Base-by-base conservation (phyloP, 179 eudicot genomes). In the Silene vulgaris region DNA sequence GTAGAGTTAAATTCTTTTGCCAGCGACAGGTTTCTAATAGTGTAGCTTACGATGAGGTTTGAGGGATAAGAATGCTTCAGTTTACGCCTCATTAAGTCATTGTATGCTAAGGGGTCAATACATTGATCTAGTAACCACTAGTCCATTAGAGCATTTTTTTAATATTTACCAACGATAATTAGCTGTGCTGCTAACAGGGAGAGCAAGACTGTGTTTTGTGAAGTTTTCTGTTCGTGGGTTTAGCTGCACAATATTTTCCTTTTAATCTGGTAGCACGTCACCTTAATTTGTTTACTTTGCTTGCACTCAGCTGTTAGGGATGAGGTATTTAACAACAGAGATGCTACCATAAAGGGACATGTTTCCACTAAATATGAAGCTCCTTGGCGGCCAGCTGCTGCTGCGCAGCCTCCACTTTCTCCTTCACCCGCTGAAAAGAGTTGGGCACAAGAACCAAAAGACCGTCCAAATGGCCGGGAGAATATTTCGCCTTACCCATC, bases 381-480 rank as follows among this genome's bases (percentile, higher is more conserved):
- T 71, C 54, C 86, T 50, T 89, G 91, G 94, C 84, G 81, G 69
- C 83, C 88, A 8, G 73, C 84, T 57, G 85, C 93, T 32, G 73
- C 83, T 26, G 81, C 70, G 56, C 88, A 88, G 72, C 86, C 79
- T 57, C 65, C 81, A 19, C 75, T 76, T 50, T 17, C 82, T 73
- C 71, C 77, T 32, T 66, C 83, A n/a, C 81, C 40, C 56, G 67
- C 86, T 67, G 90, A 85, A 13, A 45, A 79, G 37, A 72, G 84
- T 73, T 85, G 94, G 91, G 67, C 85, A 72, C 89, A 89, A 65
- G 76, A 82, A 14, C 84, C 76, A 78, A 88, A 82, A 82, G 88
- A 87, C 78, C 35, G 70, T 50, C 76, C 69, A 28, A 76, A 37
- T 68, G 90, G 81, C 32, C 26, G 80, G 82, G 83, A 77, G 62